Evolutionary conservation across 2,329 filamentous ascomycete species (phyloP), one percentile per base, ranked within the genome.

Genomic region (Phaeoacremonium minimum): DNA sequence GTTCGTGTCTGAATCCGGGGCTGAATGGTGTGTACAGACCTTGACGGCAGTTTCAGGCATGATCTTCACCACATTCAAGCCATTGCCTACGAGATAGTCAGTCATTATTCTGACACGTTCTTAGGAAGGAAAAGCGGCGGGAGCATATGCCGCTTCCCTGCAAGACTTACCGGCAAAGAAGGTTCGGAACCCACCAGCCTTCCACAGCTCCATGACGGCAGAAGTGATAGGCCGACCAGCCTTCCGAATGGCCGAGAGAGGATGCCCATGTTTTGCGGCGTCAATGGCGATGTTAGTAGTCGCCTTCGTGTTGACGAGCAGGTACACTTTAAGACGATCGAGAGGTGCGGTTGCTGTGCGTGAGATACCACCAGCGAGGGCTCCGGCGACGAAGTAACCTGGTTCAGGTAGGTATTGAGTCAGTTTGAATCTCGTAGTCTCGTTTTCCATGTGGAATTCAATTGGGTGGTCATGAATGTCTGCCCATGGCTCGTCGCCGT

Each of bases 31-130:
- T 22, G 22, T 33, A 49, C 48, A 26, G 54, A 70, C 67, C 51
- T 96, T 95, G 57, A 98, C 95, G 17, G 93, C 91, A 18, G 91
- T 96, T 66, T 98, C 93, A 0, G 93, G 93, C 88, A 97, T 95
- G 42, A 98, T 93, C 62, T 98, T 98, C 53, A 96, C 63, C 4
- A 98, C 89, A 50, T 98, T 98, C 49, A 98, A 70, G 4, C 93
- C 93, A 54, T 98, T 98, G 26, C 93, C 90, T 95, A 49, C 17
- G 8, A 15, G 38, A 20, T n/a, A 22, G 35, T 44, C 30, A 44
- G 41, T 5, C 6, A 4, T n/a, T 14, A 15, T 26, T 28, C n/a
- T n/a, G n/a, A n/a, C n/a, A n/a, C n/a, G n/a, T n/a, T n/a, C 32
- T 39, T 30, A 30, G 38, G 47, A 15, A 44, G 38, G 32, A 28